Percentiles rank a stretch among this genome's conserved stretches.
Conservation (phyloP, 306 rosid genomes). For the Dicorynia guianensis region DNA sequence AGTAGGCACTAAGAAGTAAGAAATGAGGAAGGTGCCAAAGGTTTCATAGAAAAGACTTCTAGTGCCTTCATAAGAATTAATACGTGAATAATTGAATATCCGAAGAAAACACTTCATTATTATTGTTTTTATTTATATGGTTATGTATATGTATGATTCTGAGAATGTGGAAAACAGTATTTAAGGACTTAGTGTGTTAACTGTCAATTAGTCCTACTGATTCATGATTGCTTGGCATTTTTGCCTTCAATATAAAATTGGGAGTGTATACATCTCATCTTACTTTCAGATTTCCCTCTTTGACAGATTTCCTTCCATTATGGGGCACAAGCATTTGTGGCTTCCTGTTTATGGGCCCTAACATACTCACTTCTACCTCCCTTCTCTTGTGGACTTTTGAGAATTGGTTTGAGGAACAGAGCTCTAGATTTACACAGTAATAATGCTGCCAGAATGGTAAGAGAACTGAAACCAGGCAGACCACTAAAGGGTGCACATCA, state of each 20-base stretch:
- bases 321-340: no score
- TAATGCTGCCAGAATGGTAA: conserved; percentile 55
- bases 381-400: conserved; percentile 65
- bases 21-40: no score
- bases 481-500: no score
- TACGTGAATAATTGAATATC: background rate
- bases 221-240: no score
- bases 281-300: no score
- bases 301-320: no score
- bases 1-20: no score
- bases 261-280: no score
- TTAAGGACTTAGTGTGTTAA: conserved; percentile 8
- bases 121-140: background rate
- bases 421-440: conserved; percentile 61
- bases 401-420: conserved; percentile 75
- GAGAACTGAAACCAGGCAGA: conserved; percentile 46
- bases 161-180: background rate
- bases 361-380: no score
- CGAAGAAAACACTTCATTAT: background rate
- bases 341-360: no score
- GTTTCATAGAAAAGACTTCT: background rate
- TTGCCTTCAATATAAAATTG: no score
- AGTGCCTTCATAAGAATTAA: conserved; percentile 1
- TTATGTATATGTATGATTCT: conserved; percentile 1
- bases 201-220: background rate